Percentiles rank a stretch among this genome's conserved stretches.
Evolutionary conservation across 1,139 yeast species (phyloP).

Genomic region (Hansenula lynferdii): DNA sequence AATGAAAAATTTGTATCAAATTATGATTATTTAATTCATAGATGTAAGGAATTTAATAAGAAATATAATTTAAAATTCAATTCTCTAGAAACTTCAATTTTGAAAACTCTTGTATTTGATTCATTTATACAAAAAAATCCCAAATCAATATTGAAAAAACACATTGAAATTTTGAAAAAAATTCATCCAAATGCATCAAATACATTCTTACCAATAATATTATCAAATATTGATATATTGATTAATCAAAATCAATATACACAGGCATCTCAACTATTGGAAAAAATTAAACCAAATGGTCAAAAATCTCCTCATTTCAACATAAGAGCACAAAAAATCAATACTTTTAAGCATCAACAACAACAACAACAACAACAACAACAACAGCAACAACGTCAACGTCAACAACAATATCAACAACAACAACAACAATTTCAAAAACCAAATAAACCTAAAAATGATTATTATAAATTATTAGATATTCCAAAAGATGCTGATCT

Average conservation of each 20-base stretch:
- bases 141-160: constrained; percentile 8
- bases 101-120: constrained; percentile 12
- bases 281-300: constrained; percentile 16
- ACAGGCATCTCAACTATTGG: constrained; percentile 14
- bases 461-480: constrained; percentile 78
- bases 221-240: constrained; percentile 14
- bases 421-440: constrained; percentile 35
- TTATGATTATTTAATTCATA: constrained; percentile 9
- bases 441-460: constrained; percentile 46
- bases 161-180: constrained; percentile 1
- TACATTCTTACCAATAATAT: constrained; percentile 15
- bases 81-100: constrained; percentile 10
- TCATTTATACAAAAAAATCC: constrained; percentile 10
- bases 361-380: constrained; percentile 51
- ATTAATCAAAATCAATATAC: constrained; percentile 15
- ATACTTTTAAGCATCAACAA: constrained; percentile 39
- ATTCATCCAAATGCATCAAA: constrained; percentile 6
- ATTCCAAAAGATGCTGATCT: constrained; percentile 64
- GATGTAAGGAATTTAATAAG: constrained; percentile 13
- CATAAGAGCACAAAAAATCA: constrained; percentile 16
- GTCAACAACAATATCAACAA: constrained; percentile 42
- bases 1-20: constrained; percentile 19
- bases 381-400: constrained; percentile 41
- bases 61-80: constrained; percentile 11
- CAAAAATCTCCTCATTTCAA: constrained; percentile 10